Base-by-base conservation (phyloP, 805 yeast species). In the Candida broadrunensis region DNA sequence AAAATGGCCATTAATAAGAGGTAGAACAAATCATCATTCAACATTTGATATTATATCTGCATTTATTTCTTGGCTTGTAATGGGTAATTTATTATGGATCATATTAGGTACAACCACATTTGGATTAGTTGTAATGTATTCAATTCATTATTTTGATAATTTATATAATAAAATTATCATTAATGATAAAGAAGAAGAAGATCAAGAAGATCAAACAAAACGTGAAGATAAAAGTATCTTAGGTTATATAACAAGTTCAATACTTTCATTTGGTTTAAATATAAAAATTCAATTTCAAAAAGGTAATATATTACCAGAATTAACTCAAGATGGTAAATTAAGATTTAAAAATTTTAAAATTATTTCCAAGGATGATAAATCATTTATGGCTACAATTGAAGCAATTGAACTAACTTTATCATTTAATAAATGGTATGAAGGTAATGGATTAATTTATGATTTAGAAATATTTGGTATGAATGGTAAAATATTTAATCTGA, bases 71-170 rank as follows among this genome's bases (percentile, higher is more conserved):
- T 78, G 80, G 80, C 55, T 76, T 11, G 65, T 78, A 23, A 74
- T 78, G 80, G 83, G 82, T 1, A 73, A 77, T 49, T 58, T 76
- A 16, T 53, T 78, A 27, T 77, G 81, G 81, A 62, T 78, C 14
- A 53, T 76, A 12, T 58, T 78, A 40, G 83, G 83, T 3, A 78
- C 83, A 2, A 78, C 83, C 7, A 78, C 82, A 1, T 78, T 77
- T 51, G 71, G 70, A 7, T 70, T 80, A 27, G 62, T 69, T 24
- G 45, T 71, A 5, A 63, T 78, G 52, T 75, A 77, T 50, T 49
- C 72, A 1, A 55, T 73, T 3, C 71, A 77, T 46, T 47, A 63
- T 9, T 54, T 59, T 38, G 70, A 67, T 32, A 57, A 56, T 26
- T 37, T 59, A 15, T 44, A 57, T 47, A 47, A 54, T 16, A 47